Conservation (phyloP, 1,284 basidiomycete species). For the Cronartium ribicola region DNA sequence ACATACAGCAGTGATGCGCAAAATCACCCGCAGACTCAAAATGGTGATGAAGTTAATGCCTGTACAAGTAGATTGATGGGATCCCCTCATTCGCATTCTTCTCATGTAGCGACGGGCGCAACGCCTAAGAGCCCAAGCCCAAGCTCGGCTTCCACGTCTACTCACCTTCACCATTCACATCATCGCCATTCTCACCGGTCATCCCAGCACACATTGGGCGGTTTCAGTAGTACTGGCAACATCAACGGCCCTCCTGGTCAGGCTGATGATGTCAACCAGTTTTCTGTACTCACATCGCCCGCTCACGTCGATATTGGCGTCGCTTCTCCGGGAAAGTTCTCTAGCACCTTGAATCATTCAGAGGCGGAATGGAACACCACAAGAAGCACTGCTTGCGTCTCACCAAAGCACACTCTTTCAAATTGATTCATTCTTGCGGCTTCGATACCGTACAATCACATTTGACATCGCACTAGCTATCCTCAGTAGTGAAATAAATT, state of each 20-base stretch:
- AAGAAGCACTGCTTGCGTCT: background rate
- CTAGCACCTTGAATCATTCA: background rate
- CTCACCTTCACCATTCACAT: slow-evolving; percentile 13
- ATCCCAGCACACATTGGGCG: slow-evolving; percentile 22
- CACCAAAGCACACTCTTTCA: background rate
- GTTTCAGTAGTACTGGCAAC: slow-evolving; percentile 13
- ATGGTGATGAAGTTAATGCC: background rate
- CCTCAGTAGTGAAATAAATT: no score
- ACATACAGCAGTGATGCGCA: background rate
- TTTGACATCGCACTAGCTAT: no score
- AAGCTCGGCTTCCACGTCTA: slow-evolving; percentile 35
- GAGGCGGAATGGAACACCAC: slow-evolving; percentile 32
- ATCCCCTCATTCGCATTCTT: slow-evolving; percentile 27
- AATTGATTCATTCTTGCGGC: background rate
- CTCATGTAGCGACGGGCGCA: background rate
- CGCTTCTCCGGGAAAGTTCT: background rate
- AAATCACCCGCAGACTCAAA: background rate
- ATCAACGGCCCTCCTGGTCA: background rate
- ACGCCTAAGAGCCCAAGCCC: slow-evolving; percentile 34
- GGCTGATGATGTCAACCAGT: slow-evolving; percentile 22
- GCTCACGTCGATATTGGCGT: slow-evolving; percentile 13
- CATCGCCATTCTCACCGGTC: slow-evolving; percentile 17
- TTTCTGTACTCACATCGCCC: slow-evolving; percentile 37
- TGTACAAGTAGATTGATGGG: slow-evolving; percentile 5
- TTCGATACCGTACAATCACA: no score